Percentiles rank a stretch among this genome's conserved stretches.
Conservation (phyloP, 2,329 filamentous ascomycete species). For the Coniochaeta hoffmannii region DNA sequence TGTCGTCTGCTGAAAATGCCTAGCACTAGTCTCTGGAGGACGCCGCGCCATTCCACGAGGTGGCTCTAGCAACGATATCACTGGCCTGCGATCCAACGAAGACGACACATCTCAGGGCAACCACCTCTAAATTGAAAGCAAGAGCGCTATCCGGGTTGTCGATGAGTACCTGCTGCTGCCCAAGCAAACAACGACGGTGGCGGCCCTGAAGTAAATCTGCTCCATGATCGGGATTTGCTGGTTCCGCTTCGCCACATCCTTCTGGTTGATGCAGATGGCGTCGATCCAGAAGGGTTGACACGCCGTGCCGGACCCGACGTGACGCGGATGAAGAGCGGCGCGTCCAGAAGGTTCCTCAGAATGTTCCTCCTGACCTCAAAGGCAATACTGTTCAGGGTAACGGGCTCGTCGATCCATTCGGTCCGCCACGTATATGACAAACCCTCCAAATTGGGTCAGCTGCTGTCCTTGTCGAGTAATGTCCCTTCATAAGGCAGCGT, state of each 20-base stretch:
- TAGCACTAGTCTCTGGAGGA: no score
- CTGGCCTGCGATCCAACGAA: no score
- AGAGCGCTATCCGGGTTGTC: no score
- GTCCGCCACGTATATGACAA: slow-evolving; percentile 19
- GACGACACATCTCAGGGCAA: no score
- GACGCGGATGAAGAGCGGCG: slow-evolving; percentile 10
- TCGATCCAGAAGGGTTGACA: slow-evolving; percentile 12
- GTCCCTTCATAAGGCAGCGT: no score
- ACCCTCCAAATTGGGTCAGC: slow-evolving; percentile 14
- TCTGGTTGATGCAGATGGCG: no score
- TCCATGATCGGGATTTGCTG: slow-evolving; percentile 15
- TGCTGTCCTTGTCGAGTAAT: slow-evolving; percentile 2
- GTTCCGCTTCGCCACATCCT: slow-evolving; percentile 12
- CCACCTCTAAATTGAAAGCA: no score
- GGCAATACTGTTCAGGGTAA: slow-evolving; percentile 10
- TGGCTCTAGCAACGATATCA: no score
- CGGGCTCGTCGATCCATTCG: slow-evolving; percentile 6
- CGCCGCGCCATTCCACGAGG: no score
- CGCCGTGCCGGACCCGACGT: not conserved
- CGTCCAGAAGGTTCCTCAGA: slow-evolving; percentile 11
- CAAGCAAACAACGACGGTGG: slow-evolving; percentile 14
- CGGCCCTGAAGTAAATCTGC: slow-evolving; percentile 15
- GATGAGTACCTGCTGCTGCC: slow-evolving; percentile 4
- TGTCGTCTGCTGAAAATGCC: no score
- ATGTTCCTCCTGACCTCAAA: slow-evolving; percentile 10